These are phyloP conservation scores for Hippophae gyantsensis DNA, from an alignment of 306 rosid species.

Conservation along the genomic window DNA sequence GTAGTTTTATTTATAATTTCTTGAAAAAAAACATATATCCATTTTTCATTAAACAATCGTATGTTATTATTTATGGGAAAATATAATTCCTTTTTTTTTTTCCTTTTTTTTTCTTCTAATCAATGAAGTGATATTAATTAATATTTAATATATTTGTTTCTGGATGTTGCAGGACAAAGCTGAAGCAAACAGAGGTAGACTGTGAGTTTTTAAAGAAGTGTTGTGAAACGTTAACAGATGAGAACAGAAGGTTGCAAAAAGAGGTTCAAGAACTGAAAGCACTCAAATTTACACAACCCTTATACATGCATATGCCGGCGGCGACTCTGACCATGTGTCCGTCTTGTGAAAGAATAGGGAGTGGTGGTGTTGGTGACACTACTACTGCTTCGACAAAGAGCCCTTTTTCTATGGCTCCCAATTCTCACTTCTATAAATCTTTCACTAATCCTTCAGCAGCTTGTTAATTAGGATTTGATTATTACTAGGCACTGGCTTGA, in stretches of 20 bases:
- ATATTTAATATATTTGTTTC: background rate
- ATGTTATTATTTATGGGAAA: background rate
- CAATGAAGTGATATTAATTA: background rate
- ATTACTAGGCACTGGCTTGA: too few species aligned
- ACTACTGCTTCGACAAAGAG: conserved; percentile 25
- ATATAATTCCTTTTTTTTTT: background rate
- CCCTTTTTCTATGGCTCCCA: conserved; percentile 56
- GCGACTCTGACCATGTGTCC: conserved; percentile 88
- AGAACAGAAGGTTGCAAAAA: conserved; percentile 69
- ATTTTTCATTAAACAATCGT: background rate
- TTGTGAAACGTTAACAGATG: conserved; percentile 81
- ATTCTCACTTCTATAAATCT: conserved; percentile 58
- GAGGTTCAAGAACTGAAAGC: conserved; percentile 81
- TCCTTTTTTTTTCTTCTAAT: background rate
- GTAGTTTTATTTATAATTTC: background rate
- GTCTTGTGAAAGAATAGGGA: conserved; percentile 65
- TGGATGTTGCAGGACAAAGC: conserved; percentile 57
- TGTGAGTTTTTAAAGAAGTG: conserved; percentile 89
- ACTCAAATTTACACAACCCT: conserved; percentile 48
- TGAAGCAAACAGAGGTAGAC: conserved; percentile 93
- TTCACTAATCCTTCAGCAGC: conserved; percentile 86
- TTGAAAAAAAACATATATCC: background rate
- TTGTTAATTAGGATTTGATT: conserved; percentile 45
- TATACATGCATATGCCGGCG: conserved; percentile 86
- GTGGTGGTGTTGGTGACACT: conserved; percentile 20